Conservation (phyloP, 2,329 filamentous ascomycete species). For the Penicillium crustosum region DNA sequence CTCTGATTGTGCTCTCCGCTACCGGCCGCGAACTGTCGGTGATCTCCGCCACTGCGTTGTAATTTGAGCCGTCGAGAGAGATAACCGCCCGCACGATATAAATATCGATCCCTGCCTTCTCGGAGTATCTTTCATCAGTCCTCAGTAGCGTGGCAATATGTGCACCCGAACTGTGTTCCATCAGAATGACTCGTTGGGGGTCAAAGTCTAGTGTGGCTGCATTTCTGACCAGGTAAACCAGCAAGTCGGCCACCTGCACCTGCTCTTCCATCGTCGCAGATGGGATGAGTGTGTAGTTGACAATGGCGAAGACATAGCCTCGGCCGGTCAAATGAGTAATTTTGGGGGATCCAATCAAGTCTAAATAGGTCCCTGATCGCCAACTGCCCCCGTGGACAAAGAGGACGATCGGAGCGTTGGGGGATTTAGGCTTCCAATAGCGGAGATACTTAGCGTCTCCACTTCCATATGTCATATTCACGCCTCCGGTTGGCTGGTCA, state of each 20-base stretch:
- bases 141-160: not conserved
- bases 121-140: not conserved
- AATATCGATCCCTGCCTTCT: not conserved
- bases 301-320: slow-evolving; percentile 1
- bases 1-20: not conserved
- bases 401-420: slow-evolving; percentile 1
- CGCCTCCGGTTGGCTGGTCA: not conserved
- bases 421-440: not conserved
- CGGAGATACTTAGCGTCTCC: not conserved
- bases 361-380: not conserved
- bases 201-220: not conserved
- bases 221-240: not conserved
- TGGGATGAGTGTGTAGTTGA: slow-evolving; percentile 4
- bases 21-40: not conserved
- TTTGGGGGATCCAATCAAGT: slow-evolving; percentile 3
- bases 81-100: not conserved
- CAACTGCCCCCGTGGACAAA: slow-evolving; percentile 9
- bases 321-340: not conserved
- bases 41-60: slow-evolving; percentile 8
- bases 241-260: slow-evolving; percentile 2
- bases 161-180: slow-evolving; percentile 4
- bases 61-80: slow-evolving; percentile 7
- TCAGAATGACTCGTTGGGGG: not conserved
- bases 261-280: slow-evolving; percentile 5
- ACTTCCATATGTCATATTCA: not conserved